A percentile compares a stretch with the other conserved stretches of the same genome.
These are phyloP conservation scores for Chalciporus chontae DNA, from an alignment of 768 basidiomycete genomes.

Conservation along the genomic window DNA sequence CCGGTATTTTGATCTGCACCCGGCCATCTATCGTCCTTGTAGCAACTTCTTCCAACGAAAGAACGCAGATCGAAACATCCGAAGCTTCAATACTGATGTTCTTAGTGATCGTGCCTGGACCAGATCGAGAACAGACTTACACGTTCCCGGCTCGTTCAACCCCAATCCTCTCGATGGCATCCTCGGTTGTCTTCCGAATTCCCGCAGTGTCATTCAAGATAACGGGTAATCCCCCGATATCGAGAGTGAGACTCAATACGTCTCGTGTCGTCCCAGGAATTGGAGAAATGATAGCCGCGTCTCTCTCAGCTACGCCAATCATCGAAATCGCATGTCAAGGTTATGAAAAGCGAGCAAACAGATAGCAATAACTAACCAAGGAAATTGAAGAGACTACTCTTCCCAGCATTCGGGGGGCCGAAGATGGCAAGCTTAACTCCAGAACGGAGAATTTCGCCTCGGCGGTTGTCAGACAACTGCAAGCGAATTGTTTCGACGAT, in stretches of 20 bases:
- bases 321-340: not conserved
- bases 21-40: not conserved
- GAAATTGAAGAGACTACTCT: constrained; percentile 84
- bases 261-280: constrained; percentile 90
- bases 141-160: constrained; percentile 66
- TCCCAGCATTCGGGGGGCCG: constrained; percentile 93
- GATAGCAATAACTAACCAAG: constrained; percentile 46
- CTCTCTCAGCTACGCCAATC: constrained; percentile 60
- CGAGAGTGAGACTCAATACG: constrained; percentile 77
- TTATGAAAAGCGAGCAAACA: not conserved
- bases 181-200: constrained; percentile 61
- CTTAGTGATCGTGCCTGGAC: not conserved
- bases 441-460: constrained; percentile 79
- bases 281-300: constrained; percentile 86
- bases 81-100: constrained; percentile 57
- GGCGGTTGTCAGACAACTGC: constrained; percentile 65
- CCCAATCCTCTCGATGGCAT: constrained; percentile 74
- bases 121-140: constrained; percentile 41
- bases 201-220: constrained; percentile 86
- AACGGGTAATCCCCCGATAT: constrained; percentile 84
- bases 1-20: constrained; percentile 36
- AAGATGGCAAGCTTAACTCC: constrained; percentile 86
- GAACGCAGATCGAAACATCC: constrained; percentile 75
- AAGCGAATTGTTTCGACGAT: constrained; percentile 50
- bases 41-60: constrained; percentile 58